Base-by-base conservation (phyloP, 768 basidiomycete species). In the Hygrocybe coccinea region DNA sequence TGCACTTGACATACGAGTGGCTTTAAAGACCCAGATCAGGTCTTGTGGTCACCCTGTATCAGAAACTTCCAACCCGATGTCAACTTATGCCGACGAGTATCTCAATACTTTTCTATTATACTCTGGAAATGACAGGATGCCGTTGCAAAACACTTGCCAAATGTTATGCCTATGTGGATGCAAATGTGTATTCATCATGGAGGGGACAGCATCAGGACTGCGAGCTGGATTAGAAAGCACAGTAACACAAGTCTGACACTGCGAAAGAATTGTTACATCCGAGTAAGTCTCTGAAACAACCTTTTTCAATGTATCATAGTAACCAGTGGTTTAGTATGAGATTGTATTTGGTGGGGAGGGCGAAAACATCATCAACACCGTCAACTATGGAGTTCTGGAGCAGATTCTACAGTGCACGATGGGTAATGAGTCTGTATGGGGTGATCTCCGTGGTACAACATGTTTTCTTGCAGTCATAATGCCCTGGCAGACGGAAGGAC, bases 151-250 rank as follows among this genome's bases (percentile, higher is more conserved):
- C 36, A 38, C 1, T 57, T 66, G 2, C 63, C 53, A 56, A 38
- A 51, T 54, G 37, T 38, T n/a, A 38, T 38, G 37, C 37, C 37
- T 9, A 38, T 38, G 2, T 68, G 64, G 61, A 67, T 65, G 4
- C 67, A 65, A 37, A 49, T 72, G 0, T 43, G 62, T 5, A 9
- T 38, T n/a, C 37, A n/a, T n/a, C 37, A 38, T 38, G 37, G 37
- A 38, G 37, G 37, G 37, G n/a, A n/a, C n/a, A n/a, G n/a, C n/a
- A n/a, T n/a, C n/a, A n/a, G n/a, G n/a, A n/a, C n/a, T n/a, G n/a
- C 37, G 63, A 7, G 14, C 52, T 48, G 35, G 12, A 14, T 15
- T 8, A 45, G 19, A 8, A 11, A 45, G 8, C 47, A 8, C 10
- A 21, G 12, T 5, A 19, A 7, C 8, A 12, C 8, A 21, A 11